phyloP scores from a whole-genome alignment of 495 filamentous ascomycete species.

The Penicillium robsamsonii region DNA sequence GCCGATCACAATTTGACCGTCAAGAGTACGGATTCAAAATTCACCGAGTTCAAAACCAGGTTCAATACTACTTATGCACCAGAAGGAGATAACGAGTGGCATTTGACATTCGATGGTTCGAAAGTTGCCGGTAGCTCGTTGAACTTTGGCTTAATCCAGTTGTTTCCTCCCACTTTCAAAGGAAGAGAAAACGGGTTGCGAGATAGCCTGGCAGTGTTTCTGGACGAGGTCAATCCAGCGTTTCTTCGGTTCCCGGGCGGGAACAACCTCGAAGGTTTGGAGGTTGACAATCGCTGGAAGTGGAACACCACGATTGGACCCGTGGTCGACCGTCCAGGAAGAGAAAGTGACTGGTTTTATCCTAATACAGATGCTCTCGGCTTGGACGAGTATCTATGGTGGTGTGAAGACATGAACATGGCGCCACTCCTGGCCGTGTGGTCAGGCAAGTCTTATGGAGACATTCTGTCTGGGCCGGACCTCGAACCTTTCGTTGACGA shows the following conservation, averaged over 20 bases:
- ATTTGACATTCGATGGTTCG: constrained; percentile 55
- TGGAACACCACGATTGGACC: constrained; percentile 70
- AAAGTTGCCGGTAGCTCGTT: constrained; percentile 45
- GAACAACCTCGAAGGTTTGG: constrained; percentile 54
- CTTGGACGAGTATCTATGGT: constrained; percentile 61
- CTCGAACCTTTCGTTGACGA: constrained; percentile 48
- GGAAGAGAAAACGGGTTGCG: constrained; percentile 58
- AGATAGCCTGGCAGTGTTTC: constrained; percentile 54
- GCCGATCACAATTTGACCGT: constrained; percentile 38
- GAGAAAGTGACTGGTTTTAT: constrained; percentile 60
- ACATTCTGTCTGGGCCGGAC: constrained; percentile 36
- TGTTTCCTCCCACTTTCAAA: constrained; percentile 64
- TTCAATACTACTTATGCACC: constrained; percentile 48
- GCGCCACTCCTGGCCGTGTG: constrained; percentile 58
- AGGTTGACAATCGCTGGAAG: constrained; percentile 52
- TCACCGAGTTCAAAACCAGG: constrained; percentile 32
- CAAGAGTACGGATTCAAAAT: constrained; percentile 23
- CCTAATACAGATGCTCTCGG: constrained; percentile 62
- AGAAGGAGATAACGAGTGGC: constrained; percentile 65
- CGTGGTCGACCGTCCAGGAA: constrained; percentile 59
- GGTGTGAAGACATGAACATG: constrained; percentile 62
- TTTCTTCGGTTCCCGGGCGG: constrained; percentile 67
- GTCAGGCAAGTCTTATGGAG: constrained; percentile 59
- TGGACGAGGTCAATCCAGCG: constrained; percentile 52
- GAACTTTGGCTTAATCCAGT: constrained; percentile 61